Base-by-base conservation (phyloP, 2,329 filamentous ascomycete genomes). In the Passalora sequoiae region DNA sequence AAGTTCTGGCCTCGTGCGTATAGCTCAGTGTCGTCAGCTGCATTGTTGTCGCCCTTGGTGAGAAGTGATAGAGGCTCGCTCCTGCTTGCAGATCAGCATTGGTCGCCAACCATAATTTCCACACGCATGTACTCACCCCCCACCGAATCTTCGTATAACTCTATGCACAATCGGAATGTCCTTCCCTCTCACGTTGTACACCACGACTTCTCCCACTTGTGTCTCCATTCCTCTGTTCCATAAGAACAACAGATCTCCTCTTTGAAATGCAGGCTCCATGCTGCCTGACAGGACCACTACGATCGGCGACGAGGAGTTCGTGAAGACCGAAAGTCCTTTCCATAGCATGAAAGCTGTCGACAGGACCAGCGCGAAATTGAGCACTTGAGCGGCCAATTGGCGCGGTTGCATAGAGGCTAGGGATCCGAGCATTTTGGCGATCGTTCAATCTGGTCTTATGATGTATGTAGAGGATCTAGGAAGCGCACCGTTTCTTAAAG, bases 91-190 rank as follows among this genome's bases (percentile, higher is more conserved):
- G 4, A 29, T 46, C 28, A 40, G 38, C 33, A 29, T 12, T 12
- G 10, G 2, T 30, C 4, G 12, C n/a, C n/a, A 4, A 17, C 19
- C 4, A 17, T 12, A 19, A 19, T 29, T 17, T 1, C 17, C 2
- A 27, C 24, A 5, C 13, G 9, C 12, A 29, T 12, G 15, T 16
- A 66, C 74, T 70, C 59, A 77, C 75, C 70, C 70, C 64, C 74
- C 74, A 36, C 78, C 77, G 65, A 79, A 82, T 53, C 74, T 74
- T 68, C 89, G 79, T 42, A 97, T 84, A 7, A 97, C 78, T 38
- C 92, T 76, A 71, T 98, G 92, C 55, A 98, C 92, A 67, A 98
- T 98, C 21, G 92, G 92, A 52, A 98, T 97, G 55, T 95, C 86
- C 74, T 97, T 98, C 45, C 84, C 89, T 64, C 81, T 78, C 41